Conservation (phyloP, 2,329 filamentous ascomycete species). For the Penicillium sp. region DNA sequence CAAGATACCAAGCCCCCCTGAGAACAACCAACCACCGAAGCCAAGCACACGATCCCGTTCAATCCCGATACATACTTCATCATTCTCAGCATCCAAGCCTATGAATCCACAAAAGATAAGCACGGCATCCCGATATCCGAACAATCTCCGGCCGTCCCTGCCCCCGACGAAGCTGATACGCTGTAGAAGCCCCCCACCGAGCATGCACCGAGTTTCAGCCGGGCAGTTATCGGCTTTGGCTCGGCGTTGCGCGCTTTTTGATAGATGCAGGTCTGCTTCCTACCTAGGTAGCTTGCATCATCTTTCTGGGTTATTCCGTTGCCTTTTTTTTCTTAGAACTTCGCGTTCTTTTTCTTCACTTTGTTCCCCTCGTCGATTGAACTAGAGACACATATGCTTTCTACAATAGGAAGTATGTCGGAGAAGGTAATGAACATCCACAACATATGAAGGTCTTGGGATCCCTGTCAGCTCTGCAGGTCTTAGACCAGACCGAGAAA, state of each 20-base stretch:
- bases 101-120: neutral
- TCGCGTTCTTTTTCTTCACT: neutral
- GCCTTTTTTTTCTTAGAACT: neutral
- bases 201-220: conserved; percentile 14
- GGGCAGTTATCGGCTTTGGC: conserved; percentile 11
- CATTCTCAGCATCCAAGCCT: neutral
- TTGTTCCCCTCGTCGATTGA: neutral
- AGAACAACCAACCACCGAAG: neutral
- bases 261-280: neutral
- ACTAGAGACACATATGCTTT: neutral
- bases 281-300: neutral
- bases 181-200: neutral
- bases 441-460: too few relatives aligned
- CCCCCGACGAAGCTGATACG: neutral
- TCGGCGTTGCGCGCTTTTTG: conserved; percentile 6
- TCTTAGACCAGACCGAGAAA: conserved; percentile 1
- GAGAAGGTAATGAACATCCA: neutral
- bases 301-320: neutral
- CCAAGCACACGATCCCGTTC: neutral
- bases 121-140: conserved; percentile 8
- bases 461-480: neutral
- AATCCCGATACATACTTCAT: neutral
- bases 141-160: neutral
- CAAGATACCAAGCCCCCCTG: neutral
- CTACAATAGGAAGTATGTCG: neutral